Conservation (phyloP, 2,329 filamentous ascomycete species). For the Tolypocladium sp. region DNA sequence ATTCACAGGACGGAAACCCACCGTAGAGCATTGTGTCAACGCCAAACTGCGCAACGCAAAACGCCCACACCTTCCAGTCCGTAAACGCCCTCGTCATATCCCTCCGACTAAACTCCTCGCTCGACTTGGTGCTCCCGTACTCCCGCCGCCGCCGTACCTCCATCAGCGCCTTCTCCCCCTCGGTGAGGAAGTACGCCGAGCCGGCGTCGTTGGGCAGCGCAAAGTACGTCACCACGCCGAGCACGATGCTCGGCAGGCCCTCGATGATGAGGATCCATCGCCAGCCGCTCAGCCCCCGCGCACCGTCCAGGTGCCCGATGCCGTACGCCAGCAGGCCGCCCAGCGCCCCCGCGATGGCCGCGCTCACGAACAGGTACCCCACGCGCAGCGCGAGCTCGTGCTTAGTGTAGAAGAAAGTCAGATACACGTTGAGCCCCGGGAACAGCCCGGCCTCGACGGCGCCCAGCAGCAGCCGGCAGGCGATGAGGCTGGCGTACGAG, state of each 20-base stretch:
- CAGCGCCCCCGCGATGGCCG: conserved; percentile 62
- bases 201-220: conserved; percentile 28
- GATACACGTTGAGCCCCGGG: conserved; percentile 58
- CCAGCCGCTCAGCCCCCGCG: conserved; percentile 58
- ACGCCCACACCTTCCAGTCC: conserved; percentile 70
- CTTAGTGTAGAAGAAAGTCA: conserved; percentile 71
- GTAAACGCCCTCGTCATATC: conserved; percentile 59
- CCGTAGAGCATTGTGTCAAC: conserved; percentile 68
- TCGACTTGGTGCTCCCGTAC: conserved; percentile 38
- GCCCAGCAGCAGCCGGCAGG: conserved; percentile 59
- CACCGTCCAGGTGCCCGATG: conserved; percentile 64
- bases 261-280: conserved; percentile 58
- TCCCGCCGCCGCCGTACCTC: conserved; percentile 23
- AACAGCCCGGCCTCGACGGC: conserved; percentile 62
- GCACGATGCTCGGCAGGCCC: conserved; percentile 29
- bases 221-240: conserved; percentile 24
- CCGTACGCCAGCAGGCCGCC: conserved; percentile 67
- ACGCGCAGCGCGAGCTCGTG: conserved; percentile 63
- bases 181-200: conserved; percentile 50
- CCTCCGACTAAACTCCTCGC: conserved; percentile 37
- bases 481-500: conserved; percentile 57
- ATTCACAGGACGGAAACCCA: conserved; percentile 7
- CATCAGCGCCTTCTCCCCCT: conserved; percentile 59
- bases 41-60: conserved; percentile 62
- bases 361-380: conserved; percentile 62